A percentile compares a stretch with the other conserved stretches of the same genome.
Conservation (phyloP, 2,329 filamentous ascomycete genomes). For the Rhynchosporium agropyri region DNA sequence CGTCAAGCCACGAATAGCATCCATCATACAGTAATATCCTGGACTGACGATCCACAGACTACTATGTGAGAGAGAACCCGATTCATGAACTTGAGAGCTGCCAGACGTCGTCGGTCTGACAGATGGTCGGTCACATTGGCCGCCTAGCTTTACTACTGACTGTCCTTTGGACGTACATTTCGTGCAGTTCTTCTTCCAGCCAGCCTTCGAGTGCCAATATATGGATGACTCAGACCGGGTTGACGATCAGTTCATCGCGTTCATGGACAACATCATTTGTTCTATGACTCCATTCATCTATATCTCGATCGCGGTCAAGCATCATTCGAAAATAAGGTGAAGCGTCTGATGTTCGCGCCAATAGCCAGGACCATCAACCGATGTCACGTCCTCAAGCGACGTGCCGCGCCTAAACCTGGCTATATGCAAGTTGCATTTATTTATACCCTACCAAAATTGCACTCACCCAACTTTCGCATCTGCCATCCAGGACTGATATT, state of each 20-base stretch:
- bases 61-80: neutral
- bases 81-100: neutral
- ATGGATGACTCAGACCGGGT: neutral
- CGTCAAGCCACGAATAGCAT: conserved; percentile 13
- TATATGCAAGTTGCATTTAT: conserved; percentile 12
- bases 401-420: neutral
- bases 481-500: neutral
- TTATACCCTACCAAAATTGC: neutral
- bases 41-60: neutral
- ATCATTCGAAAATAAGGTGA: neutral
- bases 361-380: neutral
- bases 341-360: neutral
- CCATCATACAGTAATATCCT: neutral
- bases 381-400: conserved; percentile 12
- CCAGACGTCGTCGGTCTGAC: neutral
- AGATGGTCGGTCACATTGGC: neutral
- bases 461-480: neutral
- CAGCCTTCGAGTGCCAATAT: too few species aligned
- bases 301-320: neutral
- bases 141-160: too few species aligned
- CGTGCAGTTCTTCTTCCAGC: too few species aligned
- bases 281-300: neutral
- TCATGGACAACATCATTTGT: neutral
- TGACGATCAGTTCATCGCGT: neutral
- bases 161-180: too few species aligned